Conservation (phyloP, 2,329 filamentous ascomycete genomes). For the Metarhizium album region DNA sequence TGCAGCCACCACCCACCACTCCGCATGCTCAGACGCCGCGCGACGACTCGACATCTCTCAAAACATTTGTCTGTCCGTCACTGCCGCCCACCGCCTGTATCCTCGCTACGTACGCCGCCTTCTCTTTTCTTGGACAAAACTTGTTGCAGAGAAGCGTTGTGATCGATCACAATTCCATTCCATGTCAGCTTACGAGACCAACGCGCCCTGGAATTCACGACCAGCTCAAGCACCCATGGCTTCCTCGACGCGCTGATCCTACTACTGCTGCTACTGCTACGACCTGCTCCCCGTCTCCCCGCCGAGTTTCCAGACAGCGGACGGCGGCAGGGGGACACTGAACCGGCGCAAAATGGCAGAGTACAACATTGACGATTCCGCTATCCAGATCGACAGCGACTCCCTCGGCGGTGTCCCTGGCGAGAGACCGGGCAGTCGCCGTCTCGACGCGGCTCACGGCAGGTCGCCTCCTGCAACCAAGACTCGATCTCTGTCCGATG, state of each 20-base stretch:
- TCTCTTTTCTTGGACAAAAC: no score
- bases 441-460: slow-evolving; percentile 7
- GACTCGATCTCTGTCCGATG: slow-evolving; percentile 55
- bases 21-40: no score
- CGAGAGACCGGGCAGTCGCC: slow-evolving; percentile 9
- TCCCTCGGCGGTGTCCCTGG: slow-evolving; percentile 6
- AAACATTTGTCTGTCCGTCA: no score
- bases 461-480: slow-evolving; percentile 35
- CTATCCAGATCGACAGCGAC: slow-evolving; percentile 22
- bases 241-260: background rate
- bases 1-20: no score
- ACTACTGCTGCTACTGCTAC: no score
- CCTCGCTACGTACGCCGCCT: no score
- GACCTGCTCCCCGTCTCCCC: no score
- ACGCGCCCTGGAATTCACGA: background rate
- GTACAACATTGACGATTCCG: slow-evolving; percentile 19
- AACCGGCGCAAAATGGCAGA: background rate
- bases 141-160: background rate
- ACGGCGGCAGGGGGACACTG: background rate
- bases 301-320: no score
- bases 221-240: background rate
- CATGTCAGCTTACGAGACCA: background rate
- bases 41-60: no score
- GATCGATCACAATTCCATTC: no score
- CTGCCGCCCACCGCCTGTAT: no score